Evolutionary conservation across 495 filamentous ascomycete genomes (phyloP).

Genomic region (Penicillium goetzii): DNA sequence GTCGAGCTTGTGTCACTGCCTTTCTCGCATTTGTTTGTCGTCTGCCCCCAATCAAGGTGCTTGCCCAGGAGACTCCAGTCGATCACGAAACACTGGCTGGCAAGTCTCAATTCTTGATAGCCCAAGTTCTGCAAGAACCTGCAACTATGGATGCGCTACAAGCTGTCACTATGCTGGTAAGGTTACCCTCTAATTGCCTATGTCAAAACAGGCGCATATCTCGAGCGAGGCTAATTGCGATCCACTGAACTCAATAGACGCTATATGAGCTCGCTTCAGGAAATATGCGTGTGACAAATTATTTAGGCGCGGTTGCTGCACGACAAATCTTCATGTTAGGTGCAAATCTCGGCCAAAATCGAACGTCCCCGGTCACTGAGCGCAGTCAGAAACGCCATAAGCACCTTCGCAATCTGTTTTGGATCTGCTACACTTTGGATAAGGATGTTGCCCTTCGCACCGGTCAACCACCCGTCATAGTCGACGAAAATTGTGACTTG

Average conservation of each 20-base stretch:
- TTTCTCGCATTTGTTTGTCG: slow-evolving; percentile 46
- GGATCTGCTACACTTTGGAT: slow-evolving; percentile 56
- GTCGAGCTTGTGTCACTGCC: slow-evolving; percentile 49
- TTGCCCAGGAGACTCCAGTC: slow-evolving; percentile 16
- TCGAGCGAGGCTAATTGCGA: not conserved
- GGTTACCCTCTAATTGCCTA: slow-evolving; percentile 14
- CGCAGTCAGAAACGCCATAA: slow-evolving; percentile 25
- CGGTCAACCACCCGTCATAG: slow-evolving; percentile 54
- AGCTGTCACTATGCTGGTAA: slow-evolving; percentile 49
- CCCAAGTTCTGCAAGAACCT: slow-evolving; percentile 47
- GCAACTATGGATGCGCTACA: slow-evolving; percentile 46
- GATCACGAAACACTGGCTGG: slow-evolving; percentile 43
- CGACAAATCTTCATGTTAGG: slow-evolving; percentile 54
- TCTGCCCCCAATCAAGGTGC: slow-evolving; percentile 28
- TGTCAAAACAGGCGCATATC: not conserved
- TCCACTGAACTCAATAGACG: slow-evolving; percentile 28
- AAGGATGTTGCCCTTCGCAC: slow-evolving; percentile 55
- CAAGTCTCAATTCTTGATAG: slow-evolving; percentile 45
- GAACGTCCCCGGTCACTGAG: slow-evolving; percentile 1
- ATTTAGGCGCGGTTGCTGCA: slow-evolving; percentile 45
- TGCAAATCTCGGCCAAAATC: slow-evolving; percentile 35
- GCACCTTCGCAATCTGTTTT: slow-evolving; percentile 55
- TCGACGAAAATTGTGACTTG: slow-evolving; percentile 58
- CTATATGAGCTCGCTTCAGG: slow-evolving; percentile 50
- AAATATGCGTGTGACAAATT: slow-evolving; percentile 48